Base-by-base conservation (phyloP, 768 basidiomycete genomes). In the Boletus insuetus region DNA sequence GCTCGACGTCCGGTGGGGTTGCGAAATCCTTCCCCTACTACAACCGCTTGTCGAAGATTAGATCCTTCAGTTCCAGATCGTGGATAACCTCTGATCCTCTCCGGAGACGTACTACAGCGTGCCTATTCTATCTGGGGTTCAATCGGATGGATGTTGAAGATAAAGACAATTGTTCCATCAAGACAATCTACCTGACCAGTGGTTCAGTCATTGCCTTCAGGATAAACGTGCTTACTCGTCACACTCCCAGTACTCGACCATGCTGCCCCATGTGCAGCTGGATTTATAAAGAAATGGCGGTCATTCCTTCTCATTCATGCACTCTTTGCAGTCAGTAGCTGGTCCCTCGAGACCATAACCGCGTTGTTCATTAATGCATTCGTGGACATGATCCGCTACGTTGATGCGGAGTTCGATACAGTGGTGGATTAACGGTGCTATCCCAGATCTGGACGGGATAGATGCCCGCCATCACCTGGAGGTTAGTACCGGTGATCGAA, bases 1-100 rank as follows among this genome's bases (percentile, higher is more conserved):
- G 54, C 9, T 56, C 57, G 12, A 64, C 59, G 19, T 64, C 63
- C 9, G 56, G 63, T 45, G 43, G 58, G 22, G 19, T 38, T 10
- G 1, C 56, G 31, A 61, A 64, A 19, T 32, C 17, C 6, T 58
- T 65, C 22, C 51, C 46, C 5, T 20, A 47, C 19, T 63, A 65
- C 22, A 49, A 58, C n/a, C 16, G 19, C 16, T 35, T 54, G 34
- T 24, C 47, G 4, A 38, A 42, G 8, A 39, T 38, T 3, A 42
- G 37, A 22, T 35, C 44, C 13, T 7, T 14, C 3, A n/a, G 12
- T 13, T 2, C 44, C 17, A 29, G 6, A 11, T 34, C 38, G 12
- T 38, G 7, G 24, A 17, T 6, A 1, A 1, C n/a, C 3, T 16
- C 26, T 2, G 24, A 46, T 24, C 17, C 31, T 35, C 38, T 48